These are phyloP conservation scores for Geranomyces variabilis DNA, from an alignment of 192 early-diverging fungal species.

Conservation along the genomic window DNA sequence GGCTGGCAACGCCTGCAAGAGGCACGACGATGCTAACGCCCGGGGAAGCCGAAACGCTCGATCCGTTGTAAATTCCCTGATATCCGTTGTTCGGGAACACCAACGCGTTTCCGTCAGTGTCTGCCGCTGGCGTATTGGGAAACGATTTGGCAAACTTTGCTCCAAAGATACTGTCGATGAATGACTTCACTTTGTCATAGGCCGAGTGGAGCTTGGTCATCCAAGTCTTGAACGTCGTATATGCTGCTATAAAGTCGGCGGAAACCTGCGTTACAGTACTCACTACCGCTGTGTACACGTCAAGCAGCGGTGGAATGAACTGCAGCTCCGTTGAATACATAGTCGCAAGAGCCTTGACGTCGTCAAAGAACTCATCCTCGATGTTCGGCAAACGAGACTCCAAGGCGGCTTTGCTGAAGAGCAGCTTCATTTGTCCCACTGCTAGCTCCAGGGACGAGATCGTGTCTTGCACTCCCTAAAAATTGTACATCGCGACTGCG, in stretches of 20 bases:
- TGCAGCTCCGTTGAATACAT: background rate
- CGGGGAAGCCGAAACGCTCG: background rate
- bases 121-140: background rate
- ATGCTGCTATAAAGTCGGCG: no score
- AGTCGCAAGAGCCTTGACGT: background rate
- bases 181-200: background rate
- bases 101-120: background rate
- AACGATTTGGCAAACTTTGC: constrained; percentile 4
- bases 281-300: background rate
- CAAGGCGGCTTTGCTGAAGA: background rate
- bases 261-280: background rate
- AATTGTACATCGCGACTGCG: no score
- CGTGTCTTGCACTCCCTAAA: no score
- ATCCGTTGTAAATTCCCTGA: background rate
- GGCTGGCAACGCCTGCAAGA: background rate
- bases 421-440: background rate
- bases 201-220: background rate
- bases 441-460: no score
- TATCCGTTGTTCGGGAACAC: background rate
- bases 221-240: no score
- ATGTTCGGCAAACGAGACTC: background rate
- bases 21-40: background rate
- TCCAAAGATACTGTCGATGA: constrained; percentile 2
- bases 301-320: background rate
- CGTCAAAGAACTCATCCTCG: background rate